Percentiles rank a stretch among this genome's conserved stretches.
Evolutionary conservation across 2,329 filamentous ascomycete species (phyloP).

Genomic region (Aureobasidium sp.): DNA sequence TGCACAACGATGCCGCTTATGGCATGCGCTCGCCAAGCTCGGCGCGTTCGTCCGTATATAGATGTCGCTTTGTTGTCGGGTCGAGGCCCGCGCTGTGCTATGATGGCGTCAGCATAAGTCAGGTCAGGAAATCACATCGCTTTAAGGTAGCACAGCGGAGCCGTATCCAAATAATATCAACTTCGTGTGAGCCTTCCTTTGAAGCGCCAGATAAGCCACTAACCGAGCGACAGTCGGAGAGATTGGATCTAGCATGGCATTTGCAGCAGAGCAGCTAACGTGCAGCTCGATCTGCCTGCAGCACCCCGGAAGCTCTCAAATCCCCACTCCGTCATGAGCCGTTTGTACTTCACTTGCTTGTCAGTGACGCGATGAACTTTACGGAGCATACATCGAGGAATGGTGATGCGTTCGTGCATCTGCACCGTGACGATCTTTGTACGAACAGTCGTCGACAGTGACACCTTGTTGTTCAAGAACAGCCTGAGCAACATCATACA

Average conservation of each 20-base stretch:
- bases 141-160: slow-evolving; percentile 11
- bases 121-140: not conserved
- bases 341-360: not conserved
- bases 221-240: slow-evolving; percentile 7
- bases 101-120: slow-evolving; percentile 13
- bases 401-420: slow-evolving; percentile 6
- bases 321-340: not conserved
- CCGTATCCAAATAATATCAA: slow-evolving; percentile 4
- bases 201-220: not conserved
- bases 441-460: not conserved
- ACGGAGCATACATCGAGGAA: not conserved
- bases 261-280: slow-evolving; percentile 4
- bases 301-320: not conserved
- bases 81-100: slow-evolving; percentile 5
- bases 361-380: not conserved
- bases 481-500: slow-evolving; percentile 2
- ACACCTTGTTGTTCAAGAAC: not conserved
- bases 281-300: slow-evolving; percentile 12
- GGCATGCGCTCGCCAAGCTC: slow-evolving; percentile 2
- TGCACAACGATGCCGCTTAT: slow-evolving; percentile 14
- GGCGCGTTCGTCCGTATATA: slow-evolving; percentile 4
- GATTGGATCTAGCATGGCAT: slow-evolving; percentile 14
- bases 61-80: not conserved
- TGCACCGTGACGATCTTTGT: not conserved
- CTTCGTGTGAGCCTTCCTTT: not conserved